A percentile compares a stretch with the other conserved stretches of the same genome.
Conservation (phyloP, 129 eudicot species). For the Sambucus nigra region DNA sequence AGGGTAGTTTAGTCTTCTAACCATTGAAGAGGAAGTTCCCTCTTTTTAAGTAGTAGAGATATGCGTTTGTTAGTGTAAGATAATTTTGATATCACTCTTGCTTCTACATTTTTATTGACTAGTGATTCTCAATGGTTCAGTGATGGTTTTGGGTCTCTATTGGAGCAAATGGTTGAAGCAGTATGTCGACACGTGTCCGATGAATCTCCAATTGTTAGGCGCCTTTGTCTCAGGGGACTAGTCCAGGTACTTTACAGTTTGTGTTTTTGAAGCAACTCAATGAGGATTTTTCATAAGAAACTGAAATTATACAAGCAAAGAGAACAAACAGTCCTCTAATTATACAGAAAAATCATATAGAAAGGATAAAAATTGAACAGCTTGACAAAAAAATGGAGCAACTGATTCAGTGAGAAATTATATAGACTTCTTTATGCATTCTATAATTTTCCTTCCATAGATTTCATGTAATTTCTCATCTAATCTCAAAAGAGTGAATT, state of each 20-base stretch:
- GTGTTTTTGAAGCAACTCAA: background rate
- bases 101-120: background rate
- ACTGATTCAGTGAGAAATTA: background rate
- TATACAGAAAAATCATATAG: too few species aligned
- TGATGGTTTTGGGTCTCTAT: constrained; percentile 63
- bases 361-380: too few species aligned
- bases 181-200: constrained; percentile 89
- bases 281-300: too few species aligned
- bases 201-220: constrained; percentile 93
- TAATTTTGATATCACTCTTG: background rate
- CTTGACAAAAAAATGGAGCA: too few species aligned
- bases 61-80: background rate
- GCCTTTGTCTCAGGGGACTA: constrained; percentile 83
- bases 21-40: too few species aligned
- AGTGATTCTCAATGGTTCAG: constrained; percentile 33
- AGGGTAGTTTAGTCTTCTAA: too few species aligned
- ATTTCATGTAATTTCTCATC: background rate
- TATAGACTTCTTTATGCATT: too few species aligned
- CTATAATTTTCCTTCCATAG: background rate
- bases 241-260: constrained; percentile 54
- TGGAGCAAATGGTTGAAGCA: constrained; percentile 93
- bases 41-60: too few species aligned
- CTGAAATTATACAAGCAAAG: too few species aligned
- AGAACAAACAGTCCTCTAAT: too few species aligned
- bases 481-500: background rate